Evolutionary conservation across 2,329 filamentous ascomycete genomes (phyloP).

Genomic region (Fusarium tuaranense): DNA sequence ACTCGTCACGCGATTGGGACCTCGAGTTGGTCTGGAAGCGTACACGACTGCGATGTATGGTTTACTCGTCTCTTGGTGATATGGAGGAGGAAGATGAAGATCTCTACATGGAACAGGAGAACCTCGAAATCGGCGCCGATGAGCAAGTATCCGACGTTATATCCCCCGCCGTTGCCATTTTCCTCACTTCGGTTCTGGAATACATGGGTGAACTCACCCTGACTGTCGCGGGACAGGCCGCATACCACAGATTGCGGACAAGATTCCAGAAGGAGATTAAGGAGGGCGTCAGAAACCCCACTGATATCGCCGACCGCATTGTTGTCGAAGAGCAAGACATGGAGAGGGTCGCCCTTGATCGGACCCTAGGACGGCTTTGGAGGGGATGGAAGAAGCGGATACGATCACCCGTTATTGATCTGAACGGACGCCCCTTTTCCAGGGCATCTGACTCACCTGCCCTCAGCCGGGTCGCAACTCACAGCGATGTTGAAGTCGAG

Average conservation of each 20-base stretch:
- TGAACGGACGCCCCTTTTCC: constrained; percentile 61
- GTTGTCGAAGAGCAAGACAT: constrained; percentile 93
- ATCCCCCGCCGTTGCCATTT: constrained; percentile 93
- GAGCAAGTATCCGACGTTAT: constrained; percentile 76
- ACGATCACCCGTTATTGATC: constrained; percentile 65
- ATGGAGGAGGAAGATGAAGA: constrained; percentile 99
- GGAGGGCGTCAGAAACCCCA: constrained; percentile 59
- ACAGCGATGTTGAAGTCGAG: constrained; percentile 40
- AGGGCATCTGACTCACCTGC: constrained; percentile 58
- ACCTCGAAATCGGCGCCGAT: constrained; percentile 69
- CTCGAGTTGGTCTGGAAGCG: constrained; percentile 95
- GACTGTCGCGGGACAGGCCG: constrained; percentile 86
- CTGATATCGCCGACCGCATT: constrained; percentile 71
- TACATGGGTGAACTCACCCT: constrained; percentile 93
- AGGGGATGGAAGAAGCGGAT: constrained; percentile 93
- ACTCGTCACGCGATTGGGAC: constrained; percentile 76
- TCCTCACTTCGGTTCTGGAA: constrained; percentile 93
- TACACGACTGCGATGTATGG: constrained; percentile 94
- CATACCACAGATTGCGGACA: constrained; percentile 74
- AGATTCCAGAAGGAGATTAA: constrained; percentile 71
- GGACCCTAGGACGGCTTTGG: constrained; percentile 90
- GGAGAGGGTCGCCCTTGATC: constrained; percentile 91
- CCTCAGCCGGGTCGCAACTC: constrained; percentile 45
- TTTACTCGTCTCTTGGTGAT: constrained; percentile 95
- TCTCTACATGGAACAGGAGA: constrained; percentile 83